Evolutionary conservation across 177 flowering plant species (phyloP).

Genomic region (Vitis hybrid): DNA sequence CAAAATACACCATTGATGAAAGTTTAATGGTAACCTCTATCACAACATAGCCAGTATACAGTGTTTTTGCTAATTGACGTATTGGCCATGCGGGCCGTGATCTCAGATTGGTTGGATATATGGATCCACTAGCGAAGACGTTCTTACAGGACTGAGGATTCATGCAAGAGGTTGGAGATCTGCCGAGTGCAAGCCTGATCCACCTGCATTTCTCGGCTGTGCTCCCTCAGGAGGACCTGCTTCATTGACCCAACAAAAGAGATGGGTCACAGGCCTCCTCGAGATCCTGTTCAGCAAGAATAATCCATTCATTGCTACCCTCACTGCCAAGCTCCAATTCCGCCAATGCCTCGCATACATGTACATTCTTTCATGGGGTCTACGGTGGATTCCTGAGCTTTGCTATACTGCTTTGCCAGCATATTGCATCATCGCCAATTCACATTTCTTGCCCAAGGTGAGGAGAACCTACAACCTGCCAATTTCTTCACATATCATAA

Average conservation of each 20-base stretch:
- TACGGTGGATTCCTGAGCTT: constrained; percentile 39
- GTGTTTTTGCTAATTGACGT: too few species aligned
- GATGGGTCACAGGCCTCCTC: constrained; percentile 59
- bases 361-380: constrained; percentile 20
- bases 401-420: constrained; percentile 50
- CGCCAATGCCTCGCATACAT: constrained; percentile 42
- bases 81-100: too few species aligned
- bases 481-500: too few species aligned
- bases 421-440: constrained; percentile 42
- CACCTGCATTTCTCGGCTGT: constrained; percentile 44
- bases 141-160: constrained; percentile 41
- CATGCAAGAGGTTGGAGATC: constrained; percentile 52
- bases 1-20: too few species aligned
- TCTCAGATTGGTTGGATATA: constrained; percentile 56
- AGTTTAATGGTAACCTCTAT: too few species aligned
- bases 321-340: constrained; percentile 33
- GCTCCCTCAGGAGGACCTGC: constrained; percentile 33
- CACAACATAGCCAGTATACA: too few species aligned
- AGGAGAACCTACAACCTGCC: not conserved
- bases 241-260: constrained; percentile 38
- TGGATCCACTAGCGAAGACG: constrained; percentile 53
- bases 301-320: constrained; percentile 27
- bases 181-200: constrained; percentile 23
- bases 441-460: constrained; percentile 51
- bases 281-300: constrained; percentile 38